Evolutionary conservation across 495 filamentous ascomycete genomes (phyloP).

Genomic region (Massariosphaeria phaeospora): DNA sequence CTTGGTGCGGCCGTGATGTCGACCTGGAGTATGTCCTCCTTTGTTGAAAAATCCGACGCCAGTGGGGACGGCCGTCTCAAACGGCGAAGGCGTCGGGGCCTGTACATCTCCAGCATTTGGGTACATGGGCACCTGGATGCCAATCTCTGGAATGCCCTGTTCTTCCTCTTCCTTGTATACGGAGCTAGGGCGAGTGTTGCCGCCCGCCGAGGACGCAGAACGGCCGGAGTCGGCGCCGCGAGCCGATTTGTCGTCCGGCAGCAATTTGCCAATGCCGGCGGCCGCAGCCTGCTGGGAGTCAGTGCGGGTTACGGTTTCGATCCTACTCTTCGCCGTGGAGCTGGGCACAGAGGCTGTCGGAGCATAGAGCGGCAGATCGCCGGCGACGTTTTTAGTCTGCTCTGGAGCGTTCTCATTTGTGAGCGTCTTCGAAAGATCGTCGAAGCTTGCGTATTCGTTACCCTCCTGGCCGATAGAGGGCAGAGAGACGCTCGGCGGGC

Average conservation of each 20-base stretch:
- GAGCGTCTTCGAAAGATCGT: conserved; percentile 37
- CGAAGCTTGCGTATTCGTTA: conserved; percentile 70
- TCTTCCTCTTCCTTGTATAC: conserved; percentile 58
- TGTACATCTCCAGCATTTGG: conserved; percentile 93
- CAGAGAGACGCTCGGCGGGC: conserved; percentile 72
- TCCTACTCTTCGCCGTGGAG: conserved; percentile 70
- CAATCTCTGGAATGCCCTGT: conserved; percentile 86
- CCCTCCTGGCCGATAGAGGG: conserved; percentile 87
- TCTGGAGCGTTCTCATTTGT: conserved; percentile 43
- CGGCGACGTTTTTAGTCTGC: conserved; percentile 71
- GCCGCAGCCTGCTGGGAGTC: conserved; percentile 79
- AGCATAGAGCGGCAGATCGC: conserved; percentile 79
- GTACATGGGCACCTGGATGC: conserved; percentile 87
- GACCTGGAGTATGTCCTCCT: conserved; percentile 38
- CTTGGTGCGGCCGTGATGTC: conserved; percentile 63
- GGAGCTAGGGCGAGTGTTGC: conserved; percentile 46
- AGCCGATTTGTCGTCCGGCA: conserved; percentile 52
- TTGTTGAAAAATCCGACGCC: conserved; percentile 57
- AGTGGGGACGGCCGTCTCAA: conserved; percentile 48
- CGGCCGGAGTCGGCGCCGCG: conserved; percentile 27
- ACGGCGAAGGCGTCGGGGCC: conserved; percentile 80
- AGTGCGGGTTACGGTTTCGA: conserved; percentile 78
- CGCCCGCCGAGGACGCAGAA: conserved; percentile 48
- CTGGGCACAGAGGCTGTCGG: conserved; percentile 81
- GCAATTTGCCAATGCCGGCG: conserved; percentile 68